phyloP scores from a whole-genome alignment of 2,329 filamentous ascomycete species.

The Aspergillus tanneri region DNA sequence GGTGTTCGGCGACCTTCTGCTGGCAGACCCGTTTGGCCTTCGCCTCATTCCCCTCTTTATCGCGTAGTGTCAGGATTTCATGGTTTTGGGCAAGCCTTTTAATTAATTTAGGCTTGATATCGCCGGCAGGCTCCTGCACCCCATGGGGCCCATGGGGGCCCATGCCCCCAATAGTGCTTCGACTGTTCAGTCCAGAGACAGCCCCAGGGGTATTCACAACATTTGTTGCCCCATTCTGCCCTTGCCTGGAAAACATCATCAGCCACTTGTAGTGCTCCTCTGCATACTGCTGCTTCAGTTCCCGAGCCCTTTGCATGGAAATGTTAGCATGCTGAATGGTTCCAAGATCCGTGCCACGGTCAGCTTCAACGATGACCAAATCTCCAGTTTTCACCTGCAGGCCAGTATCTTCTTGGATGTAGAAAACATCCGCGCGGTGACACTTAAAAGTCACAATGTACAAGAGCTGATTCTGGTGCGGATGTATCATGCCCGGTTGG shows the following conservation, averaged over 20 bases:
- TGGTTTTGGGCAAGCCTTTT: slow-evolving; percentile 90
- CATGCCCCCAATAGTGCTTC: slow-evolving; percentile 74
- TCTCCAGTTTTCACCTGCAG: slow-evolving; percentile 87
- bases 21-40: slow-evolving; percentile 96
- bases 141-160: slow-evolving; percentile 72
- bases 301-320: slow-evolving; percentile 81
- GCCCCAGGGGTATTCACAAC: slow-evolving; percentile 52
- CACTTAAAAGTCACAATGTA: slow-evolving; percentile 97
- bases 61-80: slow-evolving; percentile 82
- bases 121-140: slow-evolving; percentile 68
- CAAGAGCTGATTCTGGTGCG: slow-evolving; percentile 43
- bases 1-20: slow-evolving; percentile 92
- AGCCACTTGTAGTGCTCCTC: slow-evolving; percentile 98
- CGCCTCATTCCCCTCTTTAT: slow-evolving; percentile 96
- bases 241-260: slow-evolving; percentile 95
- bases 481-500: slow-evolving; percentile 36
- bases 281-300: slow-evolving; percentile 84
- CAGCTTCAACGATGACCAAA: slow-evolving; percentile 94
- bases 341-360: slow-evolving; percentile 91
- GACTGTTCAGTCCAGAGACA: slow-evolving; percentile 63
- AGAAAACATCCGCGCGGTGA: slow-evolving; percentile 91
- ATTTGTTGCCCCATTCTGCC: slow-evolving; percentile 45
- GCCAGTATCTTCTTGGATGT: slow-evolving; percentile 92
- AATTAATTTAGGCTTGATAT: slow-evolving; percentile 94
- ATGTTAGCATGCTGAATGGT: slow-evolving; percentile 88